Evolutionary conservation across 2,329 filamentous ascomycete genomes (phyloP).

Genomic region (Didymella lethalis): DNA sequence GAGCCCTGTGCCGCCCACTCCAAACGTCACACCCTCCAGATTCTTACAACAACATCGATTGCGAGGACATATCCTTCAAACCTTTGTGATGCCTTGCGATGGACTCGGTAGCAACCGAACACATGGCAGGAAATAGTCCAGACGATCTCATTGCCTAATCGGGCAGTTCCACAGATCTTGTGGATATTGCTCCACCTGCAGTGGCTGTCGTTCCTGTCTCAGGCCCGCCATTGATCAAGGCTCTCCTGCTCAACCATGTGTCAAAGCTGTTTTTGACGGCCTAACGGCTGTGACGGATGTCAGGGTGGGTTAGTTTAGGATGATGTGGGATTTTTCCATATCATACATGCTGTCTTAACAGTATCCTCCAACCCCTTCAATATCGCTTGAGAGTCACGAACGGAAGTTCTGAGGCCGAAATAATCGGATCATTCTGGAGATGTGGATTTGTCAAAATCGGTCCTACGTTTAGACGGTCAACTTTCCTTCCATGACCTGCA

Average conservation of each 20-base stretch:
- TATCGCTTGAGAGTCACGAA: constrained; percentile 7
- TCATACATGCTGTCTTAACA: constrained; percentile 14
- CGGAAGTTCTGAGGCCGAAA: constrained; percentile 10
- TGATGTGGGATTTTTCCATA: constrained; percentile 21
- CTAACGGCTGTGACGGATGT: constrained; percentile 31
- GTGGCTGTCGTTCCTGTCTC: constrained; percentile 22
- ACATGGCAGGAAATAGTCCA: constrained; percentile 34
- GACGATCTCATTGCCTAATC: constrained; percentile 28
- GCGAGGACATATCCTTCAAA: constrained; percentile 41
- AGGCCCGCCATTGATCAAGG: constrained; percentile 10
- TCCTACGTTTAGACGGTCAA: constrained; percentile 30
- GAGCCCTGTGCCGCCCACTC: constrained; percentile 24
- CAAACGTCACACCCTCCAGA: constrained; percentile 25
- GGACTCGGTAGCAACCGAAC: constrained; percentile 37
- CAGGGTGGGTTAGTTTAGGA: constrained; percentile 25
- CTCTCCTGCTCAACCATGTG: constrained; percentile 17
- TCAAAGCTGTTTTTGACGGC: constrained; percentile 25
- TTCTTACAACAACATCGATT: constrained; percentile 32
- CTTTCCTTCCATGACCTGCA: constrained; percentile 51
- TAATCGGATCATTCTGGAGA: not conserved
- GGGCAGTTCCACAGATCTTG: constrained; percentile 18
- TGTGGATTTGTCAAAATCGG: not conserved
- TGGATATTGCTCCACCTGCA: constrained; percentile 23
- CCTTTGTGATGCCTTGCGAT: constrained; percentile 45
- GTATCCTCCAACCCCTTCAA: constrained; percentile 19